Base-by-base conservation (phyloP, 192 early-diverging fungal species). In the Chytriomyces sp. region DNA sequence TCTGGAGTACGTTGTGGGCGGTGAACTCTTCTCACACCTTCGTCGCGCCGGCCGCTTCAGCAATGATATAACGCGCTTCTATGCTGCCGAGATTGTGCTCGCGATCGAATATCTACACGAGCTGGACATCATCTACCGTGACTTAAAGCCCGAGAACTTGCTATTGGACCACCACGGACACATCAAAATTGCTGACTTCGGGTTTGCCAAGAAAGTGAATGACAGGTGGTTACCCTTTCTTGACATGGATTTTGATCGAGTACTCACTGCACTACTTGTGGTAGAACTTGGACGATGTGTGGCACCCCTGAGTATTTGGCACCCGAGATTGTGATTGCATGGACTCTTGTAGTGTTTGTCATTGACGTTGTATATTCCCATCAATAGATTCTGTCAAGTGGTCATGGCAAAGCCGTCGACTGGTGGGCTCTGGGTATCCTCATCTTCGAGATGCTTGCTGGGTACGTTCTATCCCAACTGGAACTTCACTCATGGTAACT, bases 361-460 rank as follows among this genome's bases (percentile, higher is more conserved):
- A n/a, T n/a, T n/a, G n/a, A n/a, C n/a, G n/a, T n/a, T n/a, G 17
- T n/a, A 22, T 49, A 22, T n/a, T n/a, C n/a, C n/a, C n/a, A n/a
- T n/a, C n/a, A n/a, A n/a, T 22, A 49, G 44, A 99, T 99, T 82
- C 93, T 95, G 81, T 90, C 89, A 66, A 95, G 93, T 84, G 96
- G 96, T 26, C 94, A 99, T 74, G 94, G 94, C 17, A 97, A 96
- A 74, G 89, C 96, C 4, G 96, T 99, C 7, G 96, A 99, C 78
- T 99, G 96, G 96, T 99, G 96, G 96, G 95, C 95, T 28, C 83
- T 99, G 40, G 96, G 96, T 49, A 96, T 99, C 62, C 81, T 99
- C 39, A 93, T 96, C 44, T 99, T 95, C 78, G 96, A 99, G 78
- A 99, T 99, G 96, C 84, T 99, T 68, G 94, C 93, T 25, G 96